Conservation (phyloP, 208 protist species). For the Spongospora subterranea region DNA sequence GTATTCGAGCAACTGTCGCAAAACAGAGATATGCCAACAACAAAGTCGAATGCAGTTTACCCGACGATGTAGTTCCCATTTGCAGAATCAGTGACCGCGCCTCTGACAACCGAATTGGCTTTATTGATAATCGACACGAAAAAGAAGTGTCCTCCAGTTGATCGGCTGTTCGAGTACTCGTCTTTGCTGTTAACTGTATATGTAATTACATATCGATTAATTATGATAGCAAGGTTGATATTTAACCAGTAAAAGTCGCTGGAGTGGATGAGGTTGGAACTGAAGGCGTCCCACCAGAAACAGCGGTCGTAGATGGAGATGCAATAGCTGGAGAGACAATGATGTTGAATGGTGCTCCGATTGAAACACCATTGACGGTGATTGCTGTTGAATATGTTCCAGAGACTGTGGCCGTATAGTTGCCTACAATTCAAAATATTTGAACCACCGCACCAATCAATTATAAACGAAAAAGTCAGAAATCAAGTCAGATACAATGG, state of each 20-base stretch:
- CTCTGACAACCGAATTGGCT: not conserved
- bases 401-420: conserved; percentile 30
- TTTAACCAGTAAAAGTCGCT: not conserved
- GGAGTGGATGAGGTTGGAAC: not conserved
- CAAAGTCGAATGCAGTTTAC: not conserved
- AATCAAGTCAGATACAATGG: too few species aligned
- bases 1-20: not conserved
- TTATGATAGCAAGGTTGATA: not conserved
- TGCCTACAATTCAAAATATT: too few species aligned
- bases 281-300: conserved; percentile 29
- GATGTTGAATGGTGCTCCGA: conserved; percentile 1
- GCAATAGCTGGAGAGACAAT: not conserved
- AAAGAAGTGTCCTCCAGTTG: conserved; percentile 21
- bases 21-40: not conserved
- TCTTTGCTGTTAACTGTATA: not conserved
- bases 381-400: conserved; percentile 5
- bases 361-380: not conserved
- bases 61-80: conserved; percentile 37
- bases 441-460: too few species aligned
- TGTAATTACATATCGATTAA: not conserved
- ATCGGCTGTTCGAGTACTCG: not conserved
- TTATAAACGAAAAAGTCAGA: too few species aligned
- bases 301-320: not conserved
- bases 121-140: conserved; percentile 27
- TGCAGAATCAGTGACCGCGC: not conserved